Percentiles rank a stretch among this genome's conserved stretches.
These are phyloP conservation scores for Nicotiana benthamiana DNA, from an alignment of 257 asterid genomes.

Conservation along the genomic window DNA sequence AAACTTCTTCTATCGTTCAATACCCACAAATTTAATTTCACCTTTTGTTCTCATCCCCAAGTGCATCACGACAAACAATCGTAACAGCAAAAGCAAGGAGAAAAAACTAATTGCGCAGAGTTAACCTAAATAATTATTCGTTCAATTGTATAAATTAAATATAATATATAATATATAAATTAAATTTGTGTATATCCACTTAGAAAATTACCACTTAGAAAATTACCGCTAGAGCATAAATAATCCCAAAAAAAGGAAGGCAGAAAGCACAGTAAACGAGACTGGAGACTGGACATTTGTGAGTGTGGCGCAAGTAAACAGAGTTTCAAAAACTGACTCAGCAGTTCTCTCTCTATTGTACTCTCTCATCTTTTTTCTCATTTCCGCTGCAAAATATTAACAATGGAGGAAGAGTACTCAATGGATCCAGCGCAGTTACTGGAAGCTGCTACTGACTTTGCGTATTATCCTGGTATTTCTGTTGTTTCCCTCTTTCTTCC, in stretches of 20 bases:
- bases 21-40: too few species aligned
- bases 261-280: not conserved
- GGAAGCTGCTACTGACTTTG: constrained; percentile 67
- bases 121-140: too few species aligned
- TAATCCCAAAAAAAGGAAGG: too few species aligned
- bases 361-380: not conserved
- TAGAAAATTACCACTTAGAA: too few species aligned
- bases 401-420: constrained; percentile 74
- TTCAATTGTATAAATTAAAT: too few species aligned
- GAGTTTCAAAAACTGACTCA: not conserved
- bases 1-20: too few species aligned
- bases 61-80: not conserved
- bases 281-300: not conserved
- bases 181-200: too few species aligned
- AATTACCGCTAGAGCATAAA: too few species aligned
- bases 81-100: not conserved
- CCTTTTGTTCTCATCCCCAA: not conserved
- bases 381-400: too few species aligned
- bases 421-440: constrained; percentile 64
- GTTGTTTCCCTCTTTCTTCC: too few species aligned
- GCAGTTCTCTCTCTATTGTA: not conserved
- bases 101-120: too few species aligned
- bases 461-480: constrained; percentile 42
- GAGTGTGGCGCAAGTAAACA: not conserved
- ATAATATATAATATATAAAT: too few species aligned